Conservation (phyloP, 768 basidiomycete genomes). For the Mycena kentingensis region DNA sequence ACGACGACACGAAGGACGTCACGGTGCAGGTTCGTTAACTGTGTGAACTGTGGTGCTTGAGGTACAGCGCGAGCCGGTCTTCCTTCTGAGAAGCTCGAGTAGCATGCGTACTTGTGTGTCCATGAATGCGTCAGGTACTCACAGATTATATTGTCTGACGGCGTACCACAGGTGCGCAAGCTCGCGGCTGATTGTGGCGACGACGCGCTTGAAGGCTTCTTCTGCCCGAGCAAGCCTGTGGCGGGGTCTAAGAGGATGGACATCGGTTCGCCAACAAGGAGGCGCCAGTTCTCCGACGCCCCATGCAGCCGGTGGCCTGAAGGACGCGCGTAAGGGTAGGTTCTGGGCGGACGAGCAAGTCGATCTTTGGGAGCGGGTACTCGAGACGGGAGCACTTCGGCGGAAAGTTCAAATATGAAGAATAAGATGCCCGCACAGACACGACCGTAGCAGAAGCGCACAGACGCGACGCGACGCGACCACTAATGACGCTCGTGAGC, state of each 20-base stretch:
- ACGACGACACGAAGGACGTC: slow-evolving; percentile 46
- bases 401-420: slow-evolving; percentile 65
- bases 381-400: slow-evolving; percentile 60
- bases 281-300: slow-evolving; percentile 73
- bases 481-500: slow-evolving; percentile 61
- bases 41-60: slow-evolving; percentile 69
- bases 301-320: slow-evolving; percentile 40
- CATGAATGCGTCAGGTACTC: slow-evolving; percentile 11
- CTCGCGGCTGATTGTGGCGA: slow-evolving; percentile 61
- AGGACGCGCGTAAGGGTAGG: not conserved
- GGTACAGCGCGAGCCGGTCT: slow-evolving; percentile 66
- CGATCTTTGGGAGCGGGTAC: slow-evolving; percentile 76
- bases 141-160: slow-evolving; percentile 42
- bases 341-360: slow-evolving; percentile 65
- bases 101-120: slow-evolving; percentile 56
- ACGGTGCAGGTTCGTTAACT: slow-evolving; percentile 60
- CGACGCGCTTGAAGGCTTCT: slow-evolving; percentile 57
- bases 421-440: slow-evolving; percentile 2
- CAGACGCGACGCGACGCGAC: slow-evolving; percentile 51
- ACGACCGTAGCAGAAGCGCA: slow-evolving; percentile 69
- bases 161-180: slow-evolving; percentile 48
- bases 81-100: slow-evolving; percentile 61
- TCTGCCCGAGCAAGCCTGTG: slow-evolving; percentile 53
- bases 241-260: slow-evolving; percentile 60
- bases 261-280: slow-evolving; percentile 68